phyloP scores from a whole-genome alignment of 495 filamentous ascomycete genomes.

The Neohortaea acidophila region DNA sequence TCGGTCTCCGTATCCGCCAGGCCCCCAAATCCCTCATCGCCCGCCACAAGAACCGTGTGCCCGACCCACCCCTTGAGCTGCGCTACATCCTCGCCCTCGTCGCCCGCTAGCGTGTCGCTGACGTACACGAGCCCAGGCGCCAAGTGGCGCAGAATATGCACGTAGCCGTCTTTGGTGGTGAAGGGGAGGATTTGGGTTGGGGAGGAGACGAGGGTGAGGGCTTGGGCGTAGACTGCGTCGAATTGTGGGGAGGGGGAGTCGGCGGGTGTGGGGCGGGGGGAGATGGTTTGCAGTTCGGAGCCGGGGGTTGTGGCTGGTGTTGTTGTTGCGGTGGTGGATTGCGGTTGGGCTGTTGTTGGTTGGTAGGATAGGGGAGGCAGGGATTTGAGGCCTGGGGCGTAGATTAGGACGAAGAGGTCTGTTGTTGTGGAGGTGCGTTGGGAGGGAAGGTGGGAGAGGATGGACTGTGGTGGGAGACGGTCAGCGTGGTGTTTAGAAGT shows the following conservation, averaged over 20 bases:
- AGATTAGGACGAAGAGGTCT: slow-evolving; percentile 75
- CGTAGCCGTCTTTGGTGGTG: slow-evolving; percentile 56
- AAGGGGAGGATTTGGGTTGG: slow-evolving; percentile 78
- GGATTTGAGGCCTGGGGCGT: slow-evolving; percentile 60
- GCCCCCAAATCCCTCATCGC: slow-evolving; percentile 69
- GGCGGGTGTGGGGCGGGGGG: slow-evolving; percentile 22
- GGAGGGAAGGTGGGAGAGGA: slow-evolving; percentile 72
- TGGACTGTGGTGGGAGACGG: slow-evolving; percentile 42
- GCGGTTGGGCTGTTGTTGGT: slow-evolving; percentile 40
- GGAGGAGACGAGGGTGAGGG: slow-evolving; percentile 60
- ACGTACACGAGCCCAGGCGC: slow-evolving; percentile 72
- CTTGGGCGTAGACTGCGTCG: slow-evolving; percentile 61
- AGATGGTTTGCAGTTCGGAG: slow-evolving; percentile 41
- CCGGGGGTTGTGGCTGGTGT: slow-evolving; percentile 55
- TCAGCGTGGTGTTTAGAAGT: too few relatives aligned
- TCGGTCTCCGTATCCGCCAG: slow-evolving; percentile 87
- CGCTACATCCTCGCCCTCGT: slow-evolving; percentile 20
- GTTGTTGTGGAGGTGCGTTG: slow-evolving; percentile 50
- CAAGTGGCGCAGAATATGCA: slow-evolving; percentile 72
- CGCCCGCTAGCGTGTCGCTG: slow-evolving; percentile 45
- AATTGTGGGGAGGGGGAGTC: slow-evolving; percentile 34
- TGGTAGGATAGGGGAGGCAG: slow-evolving; percentile 32
- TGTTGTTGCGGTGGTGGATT: slow-evolving; percentile 71
- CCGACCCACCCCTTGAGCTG: slow-evolving; percentile 53
- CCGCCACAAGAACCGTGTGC: slow-evolving; percentile 71